These are phyloP conservation scores for Desmodesmus armatus DNA, from an alignment of 139 green algal genomes.

Conservation along the genomic window DNA sequence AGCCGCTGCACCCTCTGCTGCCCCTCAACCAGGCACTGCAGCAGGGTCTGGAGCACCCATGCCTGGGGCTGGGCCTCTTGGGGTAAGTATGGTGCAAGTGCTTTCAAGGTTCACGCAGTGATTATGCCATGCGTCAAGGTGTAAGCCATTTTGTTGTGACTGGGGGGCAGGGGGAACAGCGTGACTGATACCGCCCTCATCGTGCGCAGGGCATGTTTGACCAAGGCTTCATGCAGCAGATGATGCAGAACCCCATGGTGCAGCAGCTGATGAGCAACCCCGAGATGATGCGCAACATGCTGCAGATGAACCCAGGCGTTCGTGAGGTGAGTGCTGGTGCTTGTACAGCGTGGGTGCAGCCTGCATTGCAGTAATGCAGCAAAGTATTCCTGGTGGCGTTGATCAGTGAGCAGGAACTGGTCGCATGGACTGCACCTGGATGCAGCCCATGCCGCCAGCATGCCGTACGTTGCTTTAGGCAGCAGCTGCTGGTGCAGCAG, in stretches of 20 bases:
- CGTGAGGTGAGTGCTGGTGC: conserved; percentile 58
- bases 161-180: too few species aligned
- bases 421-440: background rate
- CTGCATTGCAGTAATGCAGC: background rate
- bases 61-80: conserved; percentile 30
- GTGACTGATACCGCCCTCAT: too few species aligned
- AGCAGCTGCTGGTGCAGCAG: background rate
- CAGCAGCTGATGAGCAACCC: conserved; percentile 91
- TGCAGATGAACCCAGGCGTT: conserved; percentile 83
- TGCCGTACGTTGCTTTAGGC: background rate
- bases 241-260: conserved; percentile 81
- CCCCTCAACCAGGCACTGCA: background rate
- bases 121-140: too few species aligned
- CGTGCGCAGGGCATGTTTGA: conserved; percentile 52
- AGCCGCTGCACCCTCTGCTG: background rate
- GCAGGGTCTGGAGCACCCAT: background rate
- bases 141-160: too few species aligned
- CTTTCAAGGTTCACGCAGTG: background rate
- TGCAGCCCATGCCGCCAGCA: too few species aligned
- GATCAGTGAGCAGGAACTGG: too few species aligned
- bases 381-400: background rate
- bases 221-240: conserved; percentile 64
- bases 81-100: conserved; percentile 10
- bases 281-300: conserved; percentile 84
- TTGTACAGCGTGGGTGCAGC: background rate